Percentiles rank a stretch among this genome's conserved stretches.
Conservation (phyloP, 371 early-diverging fungal species). For the Mortierella sp. region DNA sequence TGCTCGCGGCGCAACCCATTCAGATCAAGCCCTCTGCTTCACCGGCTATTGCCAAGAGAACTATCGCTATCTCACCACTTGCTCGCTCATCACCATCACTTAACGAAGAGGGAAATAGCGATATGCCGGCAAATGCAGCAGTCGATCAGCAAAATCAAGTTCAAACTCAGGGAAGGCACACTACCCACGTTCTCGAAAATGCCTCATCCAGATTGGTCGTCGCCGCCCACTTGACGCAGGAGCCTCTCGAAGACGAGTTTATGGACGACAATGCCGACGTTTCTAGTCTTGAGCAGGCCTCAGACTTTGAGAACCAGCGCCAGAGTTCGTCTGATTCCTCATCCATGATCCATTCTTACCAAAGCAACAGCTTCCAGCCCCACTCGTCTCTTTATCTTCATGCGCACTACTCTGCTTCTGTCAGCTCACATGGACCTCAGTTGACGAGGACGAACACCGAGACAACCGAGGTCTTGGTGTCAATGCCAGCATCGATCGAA, state of each 20-base stretch:
- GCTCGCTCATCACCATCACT: conserved; percentile 8
- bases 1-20: neutral
- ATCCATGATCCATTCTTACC: neutral
- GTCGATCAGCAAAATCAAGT: neutral
- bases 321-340: conserved; percentile 2
- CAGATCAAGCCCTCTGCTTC: conserved; percentile 1
- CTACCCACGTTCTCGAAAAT: conserved; percentile 1
- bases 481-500: conserved; percentile 28
- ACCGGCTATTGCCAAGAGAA: conserved; percentile 5
- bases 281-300: conserved; percentile 23
- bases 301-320: conserved; percentile 8
- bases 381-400: conserved; percentile 6
- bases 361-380: neutral
- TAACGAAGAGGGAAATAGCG: conserved; percentile 26
- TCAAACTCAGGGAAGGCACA: conserved; percentile 4
- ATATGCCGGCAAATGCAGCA: conserved; percentile 7
- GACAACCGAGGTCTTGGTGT: conserved; percentile 37
- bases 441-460: conserved; percentile 36
- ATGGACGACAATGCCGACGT: conserved; percentile 16
- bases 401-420: conserved; percentile 1
- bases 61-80: conserved; percentile 16
- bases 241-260: conserved; percentile 16
- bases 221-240: conserved; percentile 10
- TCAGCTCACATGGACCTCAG: conserved; percentile 4
- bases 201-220: conserved; percentile 8